Conservation (phyloP, 2,329 filamentous ascomycete species). For the Fusarium nurragi region DNA sequence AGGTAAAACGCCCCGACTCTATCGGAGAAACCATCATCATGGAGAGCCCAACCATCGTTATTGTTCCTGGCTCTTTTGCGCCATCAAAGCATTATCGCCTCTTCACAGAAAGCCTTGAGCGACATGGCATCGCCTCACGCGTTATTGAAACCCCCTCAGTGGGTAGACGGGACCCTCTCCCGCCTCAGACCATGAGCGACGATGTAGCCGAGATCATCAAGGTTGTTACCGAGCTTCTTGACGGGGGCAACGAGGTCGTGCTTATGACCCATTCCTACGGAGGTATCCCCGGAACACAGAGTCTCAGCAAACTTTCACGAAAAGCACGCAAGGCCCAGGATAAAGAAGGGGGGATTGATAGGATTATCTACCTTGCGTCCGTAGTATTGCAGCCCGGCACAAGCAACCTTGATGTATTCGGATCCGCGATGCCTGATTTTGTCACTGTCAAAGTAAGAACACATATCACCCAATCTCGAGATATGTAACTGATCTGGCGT, state of each 20-base stretch:
- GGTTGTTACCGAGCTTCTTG: conserved; percentile 9
- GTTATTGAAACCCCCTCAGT: conserved; percentile 17
- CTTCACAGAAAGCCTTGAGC: conserved; percentile 3
- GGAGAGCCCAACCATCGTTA: not conserved
- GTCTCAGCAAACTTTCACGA: conserved; percentile 3
- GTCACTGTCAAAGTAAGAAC: not conserved
- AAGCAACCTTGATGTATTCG: conserved; percentile 12
- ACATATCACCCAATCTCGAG: rapidly evolving
- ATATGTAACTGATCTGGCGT: rapidly evolving
- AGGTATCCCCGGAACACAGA: conserved; percentile 20
- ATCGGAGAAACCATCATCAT: not conserved
- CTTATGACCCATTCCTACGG: conserved; percentile 27
- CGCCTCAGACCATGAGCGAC: conserved; percentile 21
- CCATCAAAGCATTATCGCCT: conserved; percentile 7
- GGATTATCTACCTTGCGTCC: conserved; percentile 15
- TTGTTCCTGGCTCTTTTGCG: conserved; percentile 21
- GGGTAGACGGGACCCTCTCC: not conserved
- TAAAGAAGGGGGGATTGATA: conserved; percentile 14
- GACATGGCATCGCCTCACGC: not conserved
- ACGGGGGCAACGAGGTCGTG: not conserved
- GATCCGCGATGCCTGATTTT: not conserved
- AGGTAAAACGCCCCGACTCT: not conserved
- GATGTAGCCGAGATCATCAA: conserved; percentile 8
- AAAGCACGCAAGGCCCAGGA: not conserved
- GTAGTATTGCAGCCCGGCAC: conserved; percentile 8